Base-by-base conservation (phyloP, 2,329 filamentous ascomycete genomes). In the Beauveria brongniartii region DNA sequence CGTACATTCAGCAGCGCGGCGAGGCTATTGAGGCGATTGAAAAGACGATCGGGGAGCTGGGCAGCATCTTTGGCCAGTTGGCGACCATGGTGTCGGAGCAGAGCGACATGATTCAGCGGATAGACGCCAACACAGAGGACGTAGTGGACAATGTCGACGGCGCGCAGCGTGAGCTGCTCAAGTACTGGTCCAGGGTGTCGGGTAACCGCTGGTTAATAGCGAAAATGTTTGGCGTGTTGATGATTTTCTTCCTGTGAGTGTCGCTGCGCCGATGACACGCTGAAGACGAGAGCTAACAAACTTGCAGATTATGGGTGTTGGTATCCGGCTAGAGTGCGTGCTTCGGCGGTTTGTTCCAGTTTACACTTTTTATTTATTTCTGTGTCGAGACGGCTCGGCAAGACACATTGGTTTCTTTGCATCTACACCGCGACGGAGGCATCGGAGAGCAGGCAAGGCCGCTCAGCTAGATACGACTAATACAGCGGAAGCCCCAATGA, bases 91-190 rank as follows among this genome's bases (percentile, higher is more conserved):
- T 99, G 34, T 91, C 89, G 60, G 93, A 99, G 73, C 94, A 99
- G 76, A 91, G 90, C 64, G 94, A 97, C 75, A 96, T 96, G 89
- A 96, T 99, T 66, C 91, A 97, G 75, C 83, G 93, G 55, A 97
- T 97, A 70, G 93, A 97, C 69, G 93, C 93, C 65, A 97, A 97
- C 74, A 97, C 93, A 1, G 94, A 99, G 70, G 92, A 97, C 68
- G 91, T 99, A 6, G 93, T 99, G 59, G 93, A 97, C 70, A 99
- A 99, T 68, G 93, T 99, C n/a, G 86, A 96, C 70, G 94, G 94
- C 20, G 94, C 94, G 6, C 94, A 99, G 72, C 83, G 92, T 64
- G 93, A 99, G 75, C 73, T 99, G 70, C 85, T 99, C 77, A 97
- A 97, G 74, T 99, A 97, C 76, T 99, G 94, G 93, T 89, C 86